Evolutionary conservation across 495 filamentous ascomycete species (phyloP), one percentile per base, ranked within the genome.

Genomic region (Penicillium canariense): DNA sequence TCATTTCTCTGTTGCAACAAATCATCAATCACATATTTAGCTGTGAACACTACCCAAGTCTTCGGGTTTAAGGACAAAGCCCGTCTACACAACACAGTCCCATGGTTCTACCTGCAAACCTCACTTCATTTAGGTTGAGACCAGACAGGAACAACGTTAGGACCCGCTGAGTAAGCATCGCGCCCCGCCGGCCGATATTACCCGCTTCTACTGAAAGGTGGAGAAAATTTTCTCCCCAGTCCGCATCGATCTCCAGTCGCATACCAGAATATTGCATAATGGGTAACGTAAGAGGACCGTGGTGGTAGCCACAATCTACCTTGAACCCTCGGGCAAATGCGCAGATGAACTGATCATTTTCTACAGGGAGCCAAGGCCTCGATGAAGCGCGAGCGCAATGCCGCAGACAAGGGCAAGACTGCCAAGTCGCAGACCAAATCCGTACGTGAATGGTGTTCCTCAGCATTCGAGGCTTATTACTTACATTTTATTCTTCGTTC

Each of bases 351-450:
- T 66, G 46, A 66, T 47, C 14, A 58, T 52, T 18, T 31, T 57
- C 23, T 12, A 52, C 46, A 67, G 64, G 64, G 64, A 60, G 64
- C 64, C 54, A 67, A 65, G 54, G 61, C 64, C 32, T 46, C 49
- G 35, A 51, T 50, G 58, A 65, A 67, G 64, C 64, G 64, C 30
- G 61, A 67, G 56, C 64, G 64, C 61, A 46, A 46, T 26, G 56
- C 57, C 50, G 47, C 47, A 20, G 64, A 62, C 38, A 39, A 58
- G 15, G 35, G 35, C 26, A 67, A 67, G 46, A 28, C 35, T 38
- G 60, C 64, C 36, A 65, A 59, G 26, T 67, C 64, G 40, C 64
- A 67, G 27, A 62, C 18, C 30, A 65, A 67, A 46, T 45, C 55
- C 35, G 64, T 67, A 57, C 4, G 63, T 67, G 9, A 18, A 43